Evolutionary conservation across 2,329 filamentous ascomycete species (phyloP).

Genomic region (Knoxdaviesia capensis): DNA sequence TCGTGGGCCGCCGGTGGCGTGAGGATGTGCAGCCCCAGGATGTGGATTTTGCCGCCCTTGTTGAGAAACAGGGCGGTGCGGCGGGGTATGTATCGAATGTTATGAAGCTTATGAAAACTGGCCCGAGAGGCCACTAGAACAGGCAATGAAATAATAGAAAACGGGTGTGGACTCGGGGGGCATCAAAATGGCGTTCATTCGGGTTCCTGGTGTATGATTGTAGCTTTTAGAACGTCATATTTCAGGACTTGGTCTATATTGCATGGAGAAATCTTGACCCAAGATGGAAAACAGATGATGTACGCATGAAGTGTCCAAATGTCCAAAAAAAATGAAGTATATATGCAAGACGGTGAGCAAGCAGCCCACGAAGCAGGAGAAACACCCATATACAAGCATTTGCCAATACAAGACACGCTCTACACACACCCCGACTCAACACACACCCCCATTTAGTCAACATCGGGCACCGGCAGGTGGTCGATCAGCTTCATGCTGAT

Average conservation of each 20-base stretch:
- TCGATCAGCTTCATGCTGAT: slow-evolving; percentile 53
- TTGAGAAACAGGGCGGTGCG: slow-evolving; percentile 32
- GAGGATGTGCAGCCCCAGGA: slow-evolving; percentile 7
- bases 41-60: slow-evolving; percentile 21
- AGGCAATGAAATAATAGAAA: too few relatives aligned
- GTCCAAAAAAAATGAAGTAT: neutral
- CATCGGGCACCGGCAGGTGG: slow-evolving; percentile 55
- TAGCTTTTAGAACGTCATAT: too few relatives aligned
- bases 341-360: too few relatives aligned
- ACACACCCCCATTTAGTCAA: slow-evolving; percentile 14
- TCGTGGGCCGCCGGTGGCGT: slow-evolving; percentile 43
- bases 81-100: slow-evolving; percentile 39
- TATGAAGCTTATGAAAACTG: slow-evolving; percentile 34
- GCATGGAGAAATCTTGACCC: neutral
- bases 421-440: neutral
- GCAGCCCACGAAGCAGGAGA: too few relatives aligned
- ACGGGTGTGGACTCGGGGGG: neutral
- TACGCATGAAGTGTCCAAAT: too few relatives aligned
- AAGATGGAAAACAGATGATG: neutral
- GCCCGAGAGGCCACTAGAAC: slow-evolving; percentile 17
- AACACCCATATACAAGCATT: neutral
- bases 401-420: neutral
- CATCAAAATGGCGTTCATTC: neutral
- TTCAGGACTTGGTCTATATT: neutral
- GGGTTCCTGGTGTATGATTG: too few relatives aligned